Evolutionary conservation across 2,329 filamentous ascomycete species (phyloP).

Genomic region (Aspergillus pseudoviridinutans): DNA sequence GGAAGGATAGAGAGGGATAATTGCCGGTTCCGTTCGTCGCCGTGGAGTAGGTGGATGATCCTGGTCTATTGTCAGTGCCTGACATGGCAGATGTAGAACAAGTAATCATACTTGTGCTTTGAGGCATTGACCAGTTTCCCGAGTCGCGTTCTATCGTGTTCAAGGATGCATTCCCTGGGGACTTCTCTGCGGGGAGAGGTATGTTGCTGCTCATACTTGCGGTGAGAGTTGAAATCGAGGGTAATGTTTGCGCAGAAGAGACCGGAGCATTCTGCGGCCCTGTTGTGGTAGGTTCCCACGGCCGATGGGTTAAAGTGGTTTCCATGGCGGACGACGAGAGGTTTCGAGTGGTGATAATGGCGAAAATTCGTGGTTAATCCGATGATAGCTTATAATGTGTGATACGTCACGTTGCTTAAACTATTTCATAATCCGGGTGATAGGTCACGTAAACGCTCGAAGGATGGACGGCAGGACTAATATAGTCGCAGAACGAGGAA

Average conservation of each 20-base stretch:
- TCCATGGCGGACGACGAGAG: slow-evolving; percentile 32
- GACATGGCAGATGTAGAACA: slow-evolving; percentile 4
- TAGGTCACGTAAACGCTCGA: neutral
- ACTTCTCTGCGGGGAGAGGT: slow-evolving; percentile 37
- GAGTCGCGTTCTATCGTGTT: slow-evolving; percentile 53
- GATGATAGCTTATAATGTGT: neutral
- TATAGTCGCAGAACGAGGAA: neutral
- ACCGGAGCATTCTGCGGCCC: slow-evolving; percentile 33
- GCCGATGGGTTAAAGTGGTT: slow-evolving; percentile 38
- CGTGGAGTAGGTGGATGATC: slow-evolving; percentile 48
- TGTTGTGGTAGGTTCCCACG: slow-evolving; percentile 39
- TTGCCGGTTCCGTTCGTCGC: slow-evolving; percentile 43
- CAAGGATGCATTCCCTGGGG: slow-evolving; percentile 39
- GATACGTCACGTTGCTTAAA: neutral
- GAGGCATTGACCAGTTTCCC: slow-evolving; percentile 57
- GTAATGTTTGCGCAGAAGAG: slow-evolving; percentile 40
- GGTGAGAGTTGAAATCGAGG: slow-evolving; percentile 46
- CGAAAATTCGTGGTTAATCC: neutral
- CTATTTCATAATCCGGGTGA: neutral
- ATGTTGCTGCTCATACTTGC: slow-evolving; percentile 36
- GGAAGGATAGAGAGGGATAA: slow-evolving; percentile 41
- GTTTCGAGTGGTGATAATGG: neutral
- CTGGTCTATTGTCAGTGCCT: slow-evolving; percentile 27
- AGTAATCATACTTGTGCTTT: slow-evolving; percentile 50
- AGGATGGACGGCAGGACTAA: neutral